phyloP scores from a whole-genome alignment of 805 yeast species.

The Huiozyma sinensis region DNA sequence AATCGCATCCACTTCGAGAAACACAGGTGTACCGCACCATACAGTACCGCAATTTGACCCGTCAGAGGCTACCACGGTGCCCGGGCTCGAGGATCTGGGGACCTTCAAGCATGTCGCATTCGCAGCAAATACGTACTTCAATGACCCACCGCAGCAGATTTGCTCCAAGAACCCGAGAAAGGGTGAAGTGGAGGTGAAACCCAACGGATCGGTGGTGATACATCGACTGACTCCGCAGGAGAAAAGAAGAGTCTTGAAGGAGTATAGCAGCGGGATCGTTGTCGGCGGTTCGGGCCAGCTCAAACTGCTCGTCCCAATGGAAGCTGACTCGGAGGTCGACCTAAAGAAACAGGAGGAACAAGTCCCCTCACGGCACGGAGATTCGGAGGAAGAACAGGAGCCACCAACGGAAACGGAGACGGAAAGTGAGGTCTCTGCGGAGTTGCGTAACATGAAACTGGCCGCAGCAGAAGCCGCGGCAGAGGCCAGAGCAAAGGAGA shows the following conservation, averaged over 20 bases:
- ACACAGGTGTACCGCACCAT: too few species aligned
- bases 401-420: conserved; percentile 15
- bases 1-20: conserved; percentile 1
- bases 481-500: conserved; percentile 27
- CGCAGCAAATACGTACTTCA: conserved; percentile 61
- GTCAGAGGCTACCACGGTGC: conserved; percentile 20
- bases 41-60: conserved; percentile 8
- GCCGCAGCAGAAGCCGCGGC: conserved; percentile 32
- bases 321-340: conserved; percentile 6
- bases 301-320: conserved; percentile 28
- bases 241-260: conserved; percentile 32
- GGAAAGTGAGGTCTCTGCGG: conserved; percentile 12
- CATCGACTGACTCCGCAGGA: conserved; percentile 48
- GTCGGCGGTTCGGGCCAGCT: conserved; percentile 72
- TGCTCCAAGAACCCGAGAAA: conserved; percentile 69
- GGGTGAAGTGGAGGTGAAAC: conserved; percentile 65
- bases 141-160: conserved; percentile 86
- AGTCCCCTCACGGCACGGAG: conserved; percentile 15
- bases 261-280: conserved; percentile 56
- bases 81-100: conserved; percentile 34
- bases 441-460: conserved; percentile 23
- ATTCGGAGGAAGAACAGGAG: neutral
- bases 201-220: conserved; percentile 44
- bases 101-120: conserved; percentile 58
- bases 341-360: conserved; percentile 6